Conservation (phyloP, 2,329 filamentous ascomycete species). For the Pseudogymnoascus sp. region DNA sequence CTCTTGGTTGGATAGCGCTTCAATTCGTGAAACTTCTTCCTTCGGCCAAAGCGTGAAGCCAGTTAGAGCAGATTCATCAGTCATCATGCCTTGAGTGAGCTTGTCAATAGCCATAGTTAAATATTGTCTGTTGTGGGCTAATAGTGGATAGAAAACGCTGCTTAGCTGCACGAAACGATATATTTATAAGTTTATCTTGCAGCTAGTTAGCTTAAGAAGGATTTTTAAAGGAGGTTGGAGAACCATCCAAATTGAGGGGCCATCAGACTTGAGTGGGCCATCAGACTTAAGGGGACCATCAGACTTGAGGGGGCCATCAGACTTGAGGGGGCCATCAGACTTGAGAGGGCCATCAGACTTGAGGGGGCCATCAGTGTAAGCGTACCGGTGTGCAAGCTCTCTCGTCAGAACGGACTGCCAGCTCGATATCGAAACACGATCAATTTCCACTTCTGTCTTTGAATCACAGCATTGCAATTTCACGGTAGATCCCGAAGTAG, state of each 20-base stretch:
- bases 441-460: too few species aligned
- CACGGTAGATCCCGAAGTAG: too few species aligned
- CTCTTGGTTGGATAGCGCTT: constrained; percentile 11
- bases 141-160: background rate
- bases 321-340: too few species aligned
- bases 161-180: background rate
- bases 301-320: too few species aligned
- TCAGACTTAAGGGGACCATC: too few species aligned
- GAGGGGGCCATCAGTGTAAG: too few species aligned
- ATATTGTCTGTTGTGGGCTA: background rate
- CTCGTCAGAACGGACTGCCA: too few species aligned
- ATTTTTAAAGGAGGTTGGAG: background rate
- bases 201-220: background rate
- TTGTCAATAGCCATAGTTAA: background rate
- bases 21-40: constrained; percentile 11
- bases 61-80: background rate
- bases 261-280: too few species aligned
- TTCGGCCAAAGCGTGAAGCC: constrained; percentile 7
- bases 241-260: background rate
- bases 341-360: too few species aligned
- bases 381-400: too few species aligned
- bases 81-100: background rate
- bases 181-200: background rate
- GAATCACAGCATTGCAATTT: too few species aligned
- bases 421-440: too few species aligned